Base-by-base conservation (phyloP, 768 basidiomycete species). In the Hysterangium stoloniferum region DNA sequence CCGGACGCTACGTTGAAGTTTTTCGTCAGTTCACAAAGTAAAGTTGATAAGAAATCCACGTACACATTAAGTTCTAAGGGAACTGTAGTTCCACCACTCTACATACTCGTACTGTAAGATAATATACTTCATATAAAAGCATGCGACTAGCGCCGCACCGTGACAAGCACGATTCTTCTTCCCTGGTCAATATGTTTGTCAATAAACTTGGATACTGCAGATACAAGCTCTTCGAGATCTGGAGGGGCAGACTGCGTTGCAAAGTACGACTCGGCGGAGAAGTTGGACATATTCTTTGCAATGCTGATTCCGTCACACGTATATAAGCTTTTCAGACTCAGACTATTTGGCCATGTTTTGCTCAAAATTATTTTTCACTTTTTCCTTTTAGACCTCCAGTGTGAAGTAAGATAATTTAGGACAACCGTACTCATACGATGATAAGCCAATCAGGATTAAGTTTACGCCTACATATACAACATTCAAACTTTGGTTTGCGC, bases 11-110 rank as follows among this genome's bases (percentile, higher is more conserved):
- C n/a, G 34, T 31, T 31, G 25, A 27, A 43, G 31, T 27, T 11
- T n/a, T 17, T 45, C 44, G 44, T 45, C 44, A 45, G 17, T 45
- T 19, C 6, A 31, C 13, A 57, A 52, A 54, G 37, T 34, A 24
- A 32, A 63, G 61, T 58, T 54, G 56, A 54, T 52, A 54, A 53
- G 53, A 45, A 64, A 59, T 55, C 17, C 25, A 74, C 94, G 82
- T 76, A 97, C 96, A 97, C 93, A 62, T 98, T 98, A 73, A 93
- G 87, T 73, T 99, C 96, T 53, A 99, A 71, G 2, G 95, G 95
- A 6, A 98, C 95, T 1, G 94, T 98, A 15, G 96, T 99, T 53
- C 96, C 95, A 49, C 95, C 96, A 64, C 94, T 97, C 96, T 98
- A 59, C 34, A 45, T 35, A 44, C 19, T 31, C 52, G 37, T 27